Evolutionary conservation across 2,329 filamentous ascomycete species (phyloP).

Genomic region (Pyricularia pennisetigena): DNA sequence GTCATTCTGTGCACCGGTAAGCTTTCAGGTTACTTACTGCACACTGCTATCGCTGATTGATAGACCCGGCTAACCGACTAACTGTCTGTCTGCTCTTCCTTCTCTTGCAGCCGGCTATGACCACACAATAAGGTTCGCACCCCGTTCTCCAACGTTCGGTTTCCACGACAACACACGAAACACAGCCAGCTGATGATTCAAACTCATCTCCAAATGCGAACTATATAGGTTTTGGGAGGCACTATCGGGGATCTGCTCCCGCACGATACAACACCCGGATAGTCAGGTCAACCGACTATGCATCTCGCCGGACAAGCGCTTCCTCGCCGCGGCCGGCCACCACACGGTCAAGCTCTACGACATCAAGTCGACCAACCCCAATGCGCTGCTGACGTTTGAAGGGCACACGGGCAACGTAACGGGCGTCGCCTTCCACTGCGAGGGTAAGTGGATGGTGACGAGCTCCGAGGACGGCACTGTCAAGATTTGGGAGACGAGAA

Average conservation of each 20-base stretch:
- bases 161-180: background rate
- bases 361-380: conserved; percentile 96
- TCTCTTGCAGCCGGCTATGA: conserved; percentile 44
- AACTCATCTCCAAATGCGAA: background rate
- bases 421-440: conserved; percentile 93
- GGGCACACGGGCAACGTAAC: conserved; percentile 95
- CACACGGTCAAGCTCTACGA: conserved; percentile 96
- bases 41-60: background rate
- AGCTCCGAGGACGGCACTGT: conserved; percentile 94
- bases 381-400: conserved; percentile 86
- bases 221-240: conserved; percentile 86
- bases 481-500: conserved; percentile 93
- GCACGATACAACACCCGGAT: conserved; percentile 95
- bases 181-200: background rate
- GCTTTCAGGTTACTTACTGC: conserved; percentile 12
- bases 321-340: conserved; percentile 70
- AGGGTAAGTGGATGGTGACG: conserved; percentile 99
- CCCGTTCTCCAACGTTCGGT: background rate
- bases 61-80: background rate
- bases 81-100: background rate
- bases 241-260: conserved; percentile 91
- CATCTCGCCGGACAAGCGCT: conserved; percentile 96
- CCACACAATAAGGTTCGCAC: conserved; percentile 47
- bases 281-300: conserved; percentile 97
- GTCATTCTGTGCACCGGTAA: conserved; percentile 54